Evolutionary conservation across 2,329 filamentous ascomycete genomes (phyloP), one percentile per base, ranked within the genome.

Genomic region (Xylaria sp.): DNA sequence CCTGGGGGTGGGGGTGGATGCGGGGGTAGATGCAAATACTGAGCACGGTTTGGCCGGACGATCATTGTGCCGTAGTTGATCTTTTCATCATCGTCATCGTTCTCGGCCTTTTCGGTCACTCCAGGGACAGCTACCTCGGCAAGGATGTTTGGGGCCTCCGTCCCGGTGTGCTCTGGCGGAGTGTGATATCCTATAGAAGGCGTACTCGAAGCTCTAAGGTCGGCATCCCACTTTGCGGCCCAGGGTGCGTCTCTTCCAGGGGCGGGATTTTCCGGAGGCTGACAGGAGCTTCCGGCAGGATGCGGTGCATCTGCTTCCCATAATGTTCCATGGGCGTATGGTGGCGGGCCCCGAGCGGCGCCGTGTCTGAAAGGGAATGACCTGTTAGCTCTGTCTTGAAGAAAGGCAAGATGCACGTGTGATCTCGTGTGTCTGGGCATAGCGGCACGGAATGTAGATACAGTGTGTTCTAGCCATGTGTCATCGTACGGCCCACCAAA

Each of bases 31-130:
- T 47, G 20, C 21, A 41, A 29, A 16, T 47, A 50, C n/a, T 50
- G 59, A 29, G 51, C 58, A 29, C 52, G 57, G 18, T 44, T 48
- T 2, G 52, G 61, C 16, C 55, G 52, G 7, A 54, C 39, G 20
- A 53, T 48, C 19, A 63, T 52, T 4, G 63, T 65, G 21, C 57
- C 49, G 21, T 56, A 53, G n/a, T 60, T 52, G 21, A 57, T 34
- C 22, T 54, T 44, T 19, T 24, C 41, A 11, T 19, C 24, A 8
- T 29, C 22, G 1, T 44, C 22, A 29, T 29, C 21, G 7, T 34
- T 7, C n/a, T 34, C n/a, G n/a, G n/a, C n/a, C n/a, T n/a, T n/a
- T n/a, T 44, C 24, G 20, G 2, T 29, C 24, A 19, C 2, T 13
- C 16, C 24, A 7, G 6, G 8, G 29, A 13, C 9, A 11, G 5